Evolutionary conservation across 2,329 filamentous ascomycete genomes (phyloP), one percentile per base, ranked within the genome.

Genomic region (Penicillium paneum): DNA sequence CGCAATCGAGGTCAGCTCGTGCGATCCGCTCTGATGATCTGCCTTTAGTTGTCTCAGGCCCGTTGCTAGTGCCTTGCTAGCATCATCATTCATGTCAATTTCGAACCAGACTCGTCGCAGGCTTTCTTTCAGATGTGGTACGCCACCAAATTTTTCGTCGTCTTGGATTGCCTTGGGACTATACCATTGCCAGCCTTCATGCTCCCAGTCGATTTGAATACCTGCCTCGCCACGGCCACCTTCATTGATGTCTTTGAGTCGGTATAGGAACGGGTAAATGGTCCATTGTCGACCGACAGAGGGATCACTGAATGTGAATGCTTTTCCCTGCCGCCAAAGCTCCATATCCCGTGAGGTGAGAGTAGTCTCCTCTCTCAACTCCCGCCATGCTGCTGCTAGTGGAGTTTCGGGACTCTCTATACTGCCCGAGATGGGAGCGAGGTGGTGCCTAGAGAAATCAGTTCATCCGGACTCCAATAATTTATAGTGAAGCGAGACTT

Each of bases 121-220:
- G 48, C 83, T 86, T 48, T 85, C 76, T 1, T 79, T 74, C 1
- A 88, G 70, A 8, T 78, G 76, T 0, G 84, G 84, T 0, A 88
- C 85, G 10, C 81, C 79, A 1, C 76, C 75, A 40, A 81, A 79
- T 0, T 63, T 63, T 0, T 76, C 74, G 0, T 78, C 69, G 13
- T 80, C 78, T 17, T 74, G 70, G 10, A 86, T 74, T 3, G 74
- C 65, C 1, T 77, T 65, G 0, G 83, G 83, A 47, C 82, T 74
- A 58, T 81, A 79, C 81, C 85, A 87, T 26, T 74, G 71, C 73
- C 79, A 85, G 0, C 68, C 74, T 2, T 83, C 78, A 60, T 88
- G 84, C 67, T 88, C 85, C 81, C 82, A 85, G 65, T 88, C 81
- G 28, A 83, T 77, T 2, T 67, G 64, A 52, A 88, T 83, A 6